Evolutionary conservation across 805 yeast genomes (phyloP).

Genomic region (Scheffersomyces stipitis): DNA sequence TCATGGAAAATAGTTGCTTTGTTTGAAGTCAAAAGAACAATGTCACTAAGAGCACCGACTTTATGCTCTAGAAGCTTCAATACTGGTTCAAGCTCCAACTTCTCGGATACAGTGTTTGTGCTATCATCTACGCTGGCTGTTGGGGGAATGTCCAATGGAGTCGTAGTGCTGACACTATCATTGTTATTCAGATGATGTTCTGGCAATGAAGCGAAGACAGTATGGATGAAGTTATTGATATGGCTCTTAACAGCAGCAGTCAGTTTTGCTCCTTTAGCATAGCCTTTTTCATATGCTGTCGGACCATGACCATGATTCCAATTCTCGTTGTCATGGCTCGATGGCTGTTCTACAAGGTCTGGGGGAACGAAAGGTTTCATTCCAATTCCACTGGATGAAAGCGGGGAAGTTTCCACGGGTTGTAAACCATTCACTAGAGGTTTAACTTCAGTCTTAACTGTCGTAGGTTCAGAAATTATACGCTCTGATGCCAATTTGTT

Average conservation of each 20-base stretch:
- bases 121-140: constrained; percentile 26
- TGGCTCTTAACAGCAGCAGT: constrained; percentile 20
- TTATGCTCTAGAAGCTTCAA: constrained; percentile 27
- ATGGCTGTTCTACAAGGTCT: constrained; percentile 1
- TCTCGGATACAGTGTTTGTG: constrained; percentile 32
- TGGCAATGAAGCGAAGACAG: constrained; percentile 1
- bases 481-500: not conserved
- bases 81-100: constrained; percentile 36
- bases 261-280: constrained; percentile 30
- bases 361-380: constrained; percentile 18
- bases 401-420: constrained; percentile 4
- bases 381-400: no score
- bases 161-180: no score
- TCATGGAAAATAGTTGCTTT: constrained; percentile 29
- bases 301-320: constrained; percentile 22
- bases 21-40: constrained; percentile 22
- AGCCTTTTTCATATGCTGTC: constrained; percentile 37
- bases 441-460: not conserved
- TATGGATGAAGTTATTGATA: constrained; percentile 6
- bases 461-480: not conserved
- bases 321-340: constrained; percentile 3
- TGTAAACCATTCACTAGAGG: not conserved
- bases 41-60: constrained; percentile 25
- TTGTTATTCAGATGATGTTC: not conserved
- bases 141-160: not conserved